Percentiles rank a stretch among this genome's conserved stretches.
phyloP scores from a whole-genome alignment of 805 yeast species.

The Zygotorulaspora chibaensis region DNA sequence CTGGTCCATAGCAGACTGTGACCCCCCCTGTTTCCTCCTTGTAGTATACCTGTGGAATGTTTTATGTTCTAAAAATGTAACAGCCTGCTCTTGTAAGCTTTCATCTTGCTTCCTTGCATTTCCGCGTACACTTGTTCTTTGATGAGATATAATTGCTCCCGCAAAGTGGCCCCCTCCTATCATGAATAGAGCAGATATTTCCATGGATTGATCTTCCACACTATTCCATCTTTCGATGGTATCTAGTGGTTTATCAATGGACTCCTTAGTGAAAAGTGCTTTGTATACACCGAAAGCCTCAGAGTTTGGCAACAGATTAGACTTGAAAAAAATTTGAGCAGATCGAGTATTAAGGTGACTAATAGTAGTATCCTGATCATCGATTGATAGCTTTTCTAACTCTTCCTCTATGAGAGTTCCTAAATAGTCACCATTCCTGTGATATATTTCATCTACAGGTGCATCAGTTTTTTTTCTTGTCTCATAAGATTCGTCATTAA shows the following conservation, averaged over 20 bases:
- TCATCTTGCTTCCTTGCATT: slow-evolving; percentile 46
- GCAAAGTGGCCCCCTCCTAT: slow-evolving; percentile 98
- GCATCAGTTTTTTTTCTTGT: slow-evolving; percentile 38
- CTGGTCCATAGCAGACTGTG: slow-evolving; percentile 89
- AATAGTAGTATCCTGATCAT: slow-evolving; percentile 34
- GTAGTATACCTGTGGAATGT: slow-evolving; percentile 94
- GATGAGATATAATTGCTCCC: slow-evolving; percentile 84
- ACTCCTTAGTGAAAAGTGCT: slow-evolving; percentile 45
- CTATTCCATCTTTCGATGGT: slow-evolving; percentile 41
- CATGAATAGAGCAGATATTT: slow-evolving; percentile 78
- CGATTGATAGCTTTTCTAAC: slow-evolving; percentile 19
- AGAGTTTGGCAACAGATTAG: slow-evolving; percentile 41
- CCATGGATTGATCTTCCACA: slow-evolving; percentile 19
- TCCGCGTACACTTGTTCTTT: slow-evolving; percentile 52
- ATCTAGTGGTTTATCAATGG: slow-evolving; percentile 48
- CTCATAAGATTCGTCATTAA: slow-evolving; percentile 21
- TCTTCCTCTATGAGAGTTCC: slow-evolving; percentile 27
- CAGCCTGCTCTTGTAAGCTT: slow-evolving; percentile 57
- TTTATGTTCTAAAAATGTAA: slow-evolving; percentile 64
- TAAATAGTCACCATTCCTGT: slow-evolving; percentile 24
- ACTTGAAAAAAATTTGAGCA: slow-evolving; percentile 58
- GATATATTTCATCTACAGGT: slow-evolving; percentile 23
- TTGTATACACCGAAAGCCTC: slow-evolving; percentile 67
- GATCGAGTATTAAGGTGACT: slow-evolving; percentile 65
- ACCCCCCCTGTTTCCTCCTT: slow-evolving; percentile 95